Percentiles rank a stretch among this genome's conserved stretches.
These are phyloP conservation scores for Ogataea paraovalis DNA, from an alignment of 805 yeast genomes.

Conservation along the genomic window DNA sequence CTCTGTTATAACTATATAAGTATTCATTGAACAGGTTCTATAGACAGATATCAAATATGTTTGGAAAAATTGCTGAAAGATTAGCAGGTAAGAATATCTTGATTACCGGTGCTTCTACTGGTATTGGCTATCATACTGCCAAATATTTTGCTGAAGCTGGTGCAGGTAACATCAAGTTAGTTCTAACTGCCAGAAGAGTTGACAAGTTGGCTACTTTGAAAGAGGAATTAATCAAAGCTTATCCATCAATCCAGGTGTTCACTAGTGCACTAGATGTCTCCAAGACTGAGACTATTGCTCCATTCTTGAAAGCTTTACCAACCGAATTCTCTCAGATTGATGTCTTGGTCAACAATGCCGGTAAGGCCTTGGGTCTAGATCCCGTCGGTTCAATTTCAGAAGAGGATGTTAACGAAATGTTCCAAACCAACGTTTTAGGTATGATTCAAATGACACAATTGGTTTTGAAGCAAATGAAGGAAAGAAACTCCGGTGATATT, in stretches of 20 bases:
- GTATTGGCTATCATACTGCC: constrained; percentile 93
- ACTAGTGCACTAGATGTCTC: constrained; percentile 37
- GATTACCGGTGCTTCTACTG: constrained; percentile 96
- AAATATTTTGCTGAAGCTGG: constrained; percentile 70
- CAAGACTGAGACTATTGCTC: constrained; percentile 42
- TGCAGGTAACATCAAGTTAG: constrained; percentile 44
- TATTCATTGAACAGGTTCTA: too few relatives aligned
- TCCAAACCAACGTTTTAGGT: constrained; percentile 84
- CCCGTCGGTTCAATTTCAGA: constrained; percentile 63
- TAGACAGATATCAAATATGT: constrained; percentile 15
- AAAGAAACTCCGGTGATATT: constrained; percentile 67
- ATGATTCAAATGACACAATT: constrained; percentile 80
- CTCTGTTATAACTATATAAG: too few relatives aligned
- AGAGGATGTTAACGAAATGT: constrained; percentile 70
- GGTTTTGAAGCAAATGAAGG: constrained; percentile 65
- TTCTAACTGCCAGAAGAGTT: constrained; percentile 51
- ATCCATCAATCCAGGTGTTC: constrained; percentile 32
- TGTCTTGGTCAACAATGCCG: constrained; percentile 69
- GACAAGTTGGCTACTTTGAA: constrained; percentile 40
- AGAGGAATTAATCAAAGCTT: constrained; percentile 33
- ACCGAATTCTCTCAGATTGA: constrained; percentile 55
- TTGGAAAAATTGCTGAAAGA: constrained; percentile 65
- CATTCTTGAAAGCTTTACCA: constrained; percentile 40
- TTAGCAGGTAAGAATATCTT: constrained; percentile 74
- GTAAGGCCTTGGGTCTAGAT: constrained; percentile 77